Evolutionary conservation across 2,329 filamentous ascomycete species (phyloP).

Genomic region (Myriosclerotinia duriaeana): DNA sequence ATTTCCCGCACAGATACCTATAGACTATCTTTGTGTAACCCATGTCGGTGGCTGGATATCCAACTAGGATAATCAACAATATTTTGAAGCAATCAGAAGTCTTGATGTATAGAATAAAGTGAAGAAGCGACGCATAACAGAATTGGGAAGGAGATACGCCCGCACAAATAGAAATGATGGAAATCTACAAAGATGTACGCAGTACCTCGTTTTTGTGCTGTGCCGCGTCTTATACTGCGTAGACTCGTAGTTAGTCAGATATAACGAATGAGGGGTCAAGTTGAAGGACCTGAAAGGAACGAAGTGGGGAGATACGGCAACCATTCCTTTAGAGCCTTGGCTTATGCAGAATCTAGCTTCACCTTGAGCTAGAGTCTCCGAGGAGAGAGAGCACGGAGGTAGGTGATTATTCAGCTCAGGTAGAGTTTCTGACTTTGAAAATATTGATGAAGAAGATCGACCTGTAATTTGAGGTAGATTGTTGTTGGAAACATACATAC

Average conservation of each 20-base stretch:
- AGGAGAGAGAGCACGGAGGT: background rate
- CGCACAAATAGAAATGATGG: constrained; percentile 8
- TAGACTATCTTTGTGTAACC: constrained; percentile 23
- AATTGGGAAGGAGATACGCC: constrained; percentile 10
- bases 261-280: constrained; percentile 14
- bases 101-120: constrained; percentile 1
- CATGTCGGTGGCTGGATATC: constrained; percentile 21
- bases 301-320: constrained; percentile 14
- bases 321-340: constrained; percentile 3
- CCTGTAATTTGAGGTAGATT: no score
- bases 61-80: background rate
- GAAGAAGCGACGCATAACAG: constrained; percentile 9
- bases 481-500: background rate
- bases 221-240: constrained; percentile 10
- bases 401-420: no score
- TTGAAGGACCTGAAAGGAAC: background rate
- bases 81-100: constrained; percentile 2
- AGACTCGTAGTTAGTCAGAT: background rate
- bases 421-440: constrained; percentile 13
- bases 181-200: background rate
- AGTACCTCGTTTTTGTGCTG: constrained; percentile 5
- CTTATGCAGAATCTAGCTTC: constrained; percentile 10
- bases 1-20: background rate
- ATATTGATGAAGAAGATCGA: no score
- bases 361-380: constrained; percentile 10